Conservation (phyloP, 1,139 yeast species). For the Eremothecium cymbalariae region DNA sequence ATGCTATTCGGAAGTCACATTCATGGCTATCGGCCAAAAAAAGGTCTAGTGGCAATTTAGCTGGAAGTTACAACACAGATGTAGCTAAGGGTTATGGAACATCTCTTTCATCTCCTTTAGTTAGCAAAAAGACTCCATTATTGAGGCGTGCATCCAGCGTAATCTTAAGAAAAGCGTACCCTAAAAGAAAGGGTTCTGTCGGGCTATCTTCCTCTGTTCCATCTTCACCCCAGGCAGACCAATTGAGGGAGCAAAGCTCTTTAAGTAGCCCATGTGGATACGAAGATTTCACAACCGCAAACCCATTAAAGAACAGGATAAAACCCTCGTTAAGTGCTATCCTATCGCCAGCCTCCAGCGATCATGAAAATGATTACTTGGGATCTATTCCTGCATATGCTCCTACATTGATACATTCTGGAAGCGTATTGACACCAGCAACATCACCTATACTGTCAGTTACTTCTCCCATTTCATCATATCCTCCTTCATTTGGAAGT, state of each 20-base stretch:
- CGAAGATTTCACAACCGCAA: too few species aligned
- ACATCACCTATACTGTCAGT: conserved; percentile 5
- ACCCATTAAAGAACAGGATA: background rate
- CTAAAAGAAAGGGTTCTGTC: conserved; percentile 4
- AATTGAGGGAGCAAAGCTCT: background rate
- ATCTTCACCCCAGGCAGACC: conserved; percentile 2
- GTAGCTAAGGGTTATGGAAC: background rate
- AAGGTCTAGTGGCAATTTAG: background rate
- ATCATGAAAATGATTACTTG: conserved; percentile 1
- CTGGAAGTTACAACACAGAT: background rate
- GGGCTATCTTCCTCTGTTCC: conserved; percentile 3
- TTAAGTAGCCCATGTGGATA: too few species aligned
- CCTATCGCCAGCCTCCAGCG: conserved; percentile 1
- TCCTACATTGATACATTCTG: background rate
- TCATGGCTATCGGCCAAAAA: background rate
- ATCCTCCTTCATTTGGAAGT: conserved; percentile 24
- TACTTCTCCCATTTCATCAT: conserved; percentile 7
- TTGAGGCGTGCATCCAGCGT: conserved; percentile 30
- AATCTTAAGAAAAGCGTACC: conserved; percentile 19
- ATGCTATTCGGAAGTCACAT: conserved; percentile 1
- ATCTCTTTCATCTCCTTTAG: background rate
- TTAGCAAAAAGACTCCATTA: conserved; percentile 21
- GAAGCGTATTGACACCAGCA: background rate
- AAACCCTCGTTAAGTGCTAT: conserved; percentile 3
- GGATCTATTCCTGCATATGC: too few species aligned